phyloP scores from a whole-genome alignment of 2,329 filamentous ascomycete species.

The Fusarium austroafricanum region DNA sequence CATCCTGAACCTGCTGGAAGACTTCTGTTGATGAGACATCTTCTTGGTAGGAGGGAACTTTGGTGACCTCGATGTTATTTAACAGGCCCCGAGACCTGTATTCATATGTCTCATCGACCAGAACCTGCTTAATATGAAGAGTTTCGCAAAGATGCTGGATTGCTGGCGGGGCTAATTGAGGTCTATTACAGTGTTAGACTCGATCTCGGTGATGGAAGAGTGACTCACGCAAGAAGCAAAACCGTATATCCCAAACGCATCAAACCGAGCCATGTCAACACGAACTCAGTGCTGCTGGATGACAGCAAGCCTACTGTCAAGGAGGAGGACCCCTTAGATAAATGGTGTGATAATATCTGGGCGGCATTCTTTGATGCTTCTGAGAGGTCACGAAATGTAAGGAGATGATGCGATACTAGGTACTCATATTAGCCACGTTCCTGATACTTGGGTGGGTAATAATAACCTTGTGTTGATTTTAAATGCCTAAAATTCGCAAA shows the following conservation, averaged over 20 bases:
- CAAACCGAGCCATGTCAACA: conserved; percentile 70
- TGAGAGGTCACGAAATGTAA: conserved; percentile 48
- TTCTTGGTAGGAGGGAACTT: conserved; percentile 19
- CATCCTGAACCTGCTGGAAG: not conserved
- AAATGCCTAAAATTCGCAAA: conserved; percentile 53
- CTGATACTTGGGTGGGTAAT: no score
- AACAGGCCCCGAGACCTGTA: not conserved
- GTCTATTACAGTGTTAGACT: conserved; percentile 48
- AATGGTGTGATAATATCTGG: conserved; percentile 12
- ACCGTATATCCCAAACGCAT: conserved; percentile 66
- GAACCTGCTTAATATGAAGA: conserved; percentile 56
- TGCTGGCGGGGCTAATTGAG: conserved; percentile 58
- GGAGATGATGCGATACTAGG: conserved; percentile 16
- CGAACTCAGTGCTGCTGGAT: conserved; percentile 66
- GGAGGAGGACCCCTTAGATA: not conserved
- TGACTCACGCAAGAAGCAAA: conserved; percentile 64
- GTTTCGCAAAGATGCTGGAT: conserved; percentile 64
- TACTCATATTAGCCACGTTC: not conserved
- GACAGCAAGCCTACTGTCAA: conserved; percentile 60
- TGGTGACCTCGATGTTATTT: conserved; percentile 12
- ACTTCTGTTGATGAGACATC: not conserved
- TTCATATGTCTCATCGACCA: conserved; percentile 55
- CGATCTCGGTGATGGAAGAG: accelerated
- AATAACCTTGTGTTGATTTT: not conserved
- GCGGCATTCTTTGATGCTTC: conserved; percentile 53